Evolutionary conservation across 306 rosid genomes (phyloP), one percentile per base, ranked within the genome.

Genomic region (Castanea mollissima): DNA sequence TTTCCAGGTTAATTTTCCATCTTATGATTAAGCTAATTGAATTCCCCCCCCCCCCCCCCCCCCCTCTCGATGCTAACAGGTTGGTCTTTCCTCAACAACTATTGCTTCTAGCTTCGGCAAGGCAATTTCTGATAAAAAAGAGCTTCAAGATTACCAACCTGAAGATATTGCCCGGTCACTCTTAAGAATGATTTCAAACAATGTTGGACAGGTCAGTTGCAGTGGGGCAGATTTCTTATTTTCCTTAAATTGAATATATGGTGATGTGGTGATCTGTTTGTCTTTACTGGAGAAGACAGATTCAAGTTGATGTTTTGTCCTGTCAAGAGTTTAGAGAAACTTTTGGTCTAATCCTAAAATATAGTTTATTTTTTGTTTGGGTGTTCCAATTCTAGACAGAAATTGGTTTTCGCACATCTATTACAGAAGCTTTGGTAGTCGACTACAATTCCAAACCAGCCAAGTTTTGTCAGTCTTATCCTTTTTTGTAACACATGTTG

Each of bases 41-140:
- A 31, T 29, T 6, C 27, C 27, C 64, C 80, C 25, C 49, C 58
- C 74, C 49, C 58, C 74, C 82, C 71, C 70, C 69, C 10, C 41
- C 41, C 41, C 41, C 2, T 41, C 52, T 78, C 18, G 32, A 83
- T 71, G 78, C 57, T 85, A 79, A 59, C 94, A 95, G 99, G 71
- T 91, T 44, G 98, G 98, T 59, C 98, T 93, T 80, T 63, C 92
- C 67, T 89, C 99, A 69, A 93, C 97, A 70, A 67, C 98, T 72
- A 95, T 93, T 83, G 99, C 99, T 78, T 95, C 98, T 83, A 95
- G 99, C 87, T 95, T 95, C 81, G 98, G 99, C 82, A 95, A 86
- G 91, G 91, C 94, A 74, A 86, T 95, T 74, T 93, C 98, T 80
- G 90, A 90, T 64, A 85, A 82, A 52, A 95, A 85, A 89, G 91